Base-by-base conservation (phyloP, 192 early-diverging fungal species). In the Coemansia sp. region DNA sequence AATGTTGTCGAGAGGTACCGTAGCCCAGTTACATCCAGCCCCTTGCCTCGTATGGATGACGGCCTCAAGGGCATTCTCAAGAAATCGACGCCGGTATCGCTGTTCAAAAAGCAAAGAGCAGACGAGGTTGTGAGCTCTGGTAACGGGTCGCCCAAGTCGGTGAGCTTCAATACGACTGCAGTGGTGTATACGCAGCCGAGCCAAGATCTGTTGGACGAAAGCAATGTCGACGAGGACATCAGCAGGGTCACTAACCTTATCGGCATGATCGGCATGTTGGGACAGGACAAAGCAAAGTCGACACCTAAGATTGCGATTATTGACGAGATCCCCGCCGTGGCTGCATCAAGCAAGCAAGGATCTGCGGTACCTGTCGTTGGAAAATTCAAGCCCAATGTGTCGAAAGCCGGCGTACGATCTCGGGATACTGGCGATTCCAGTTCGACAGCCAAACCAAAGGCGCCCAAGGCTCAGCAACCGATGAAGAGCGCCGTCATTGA, bases 401-500 rank as follows among this genome's bases (percentile, higher is more conserved):
- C 64, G 9, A 66, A 60, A 15, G 12, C 74, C 0, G 63, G 70
- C 1, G 65, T 68, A 20, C 36, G 68, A 29, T 66, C 67, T 10
- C 31, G 29, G 29, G 57, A 33, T 55, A 31, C 24, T 55, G 53
- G 27, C 27, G 27, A 10, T n/a, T 55, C 57, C 8, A 60, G 57
- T 13, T 36, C 57, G 12, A 5, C 57, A 8, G 57, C 57, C 53
- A 55, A 55, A 36, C 31, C 57, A 60, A 60, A 60, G 57, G 6
- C 57, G 57, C 57, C 57, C 22, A 65, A 63, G 18, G 61, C 43
- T 8, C 43, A 27, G 18, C 69, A 70, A 41, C 74, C 77, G 24
- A 68, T 84, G 53, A 75, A 76, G 38, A 29, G 24, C 4, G 43
- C 65, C 27, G 72, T 84, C 12, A 71, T 84, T 24, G 78, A 84